Conservation (phyloP, 495 filamentous ascomycete genomes). For the Penicillium atrosanguineum region DNA sequence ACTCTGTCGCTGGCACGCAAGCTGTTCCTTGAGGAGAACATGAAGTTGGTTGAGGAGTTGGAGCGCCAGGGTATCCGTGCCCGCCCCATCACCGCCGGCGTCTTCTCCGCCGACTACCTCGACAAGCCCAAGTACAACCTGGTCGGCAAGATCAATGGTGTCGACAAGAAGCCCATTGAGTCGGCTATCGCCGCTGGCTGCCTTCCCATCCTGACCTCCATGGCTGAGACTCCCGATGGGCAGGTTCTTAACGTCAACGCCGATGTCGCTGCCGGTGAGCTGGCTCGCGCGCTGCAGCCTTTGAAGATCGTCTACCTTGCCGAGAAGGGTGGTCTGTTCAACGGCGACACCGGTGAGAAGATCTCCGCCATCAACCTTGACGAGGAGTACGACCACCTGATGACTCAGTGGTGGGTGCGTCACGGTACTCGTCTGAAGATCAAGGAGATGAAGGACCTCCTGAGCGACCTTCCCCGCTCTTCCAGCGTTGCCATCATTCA, state of each 20-base stretch:
- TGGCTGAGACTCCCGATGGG: slow-evolving; percentile 91
- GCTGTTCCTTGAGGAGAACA: slow-evolving; percentile 92
- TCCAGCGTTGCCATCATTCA: slow-evolving; percentile 98
- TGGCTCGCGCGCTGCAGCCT: slow-evolving; percentile 85
- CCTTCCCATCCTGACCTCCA: slow-evolving; percentile 91
- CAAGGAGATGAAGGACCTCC: slow-evolving; percentile 94
- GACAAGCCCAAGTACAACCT: slow-evolving; percentile 92
- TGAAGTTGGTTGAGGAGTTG: slow-evolving; percentile 89
- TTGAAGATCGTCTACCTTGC: slow-evolving; percentile 98
- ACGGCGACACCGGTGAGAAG: slow-evolving; percentile 89
- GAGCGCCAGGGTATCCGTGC: slow-evolving; percentile 90
- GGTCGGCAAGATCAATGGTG: slow-evolving; percentile 92
- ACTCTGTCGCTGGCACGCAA: slow-evolving; percentile 86
- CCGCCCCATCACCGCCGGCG: slow-evolving; percentile 86
- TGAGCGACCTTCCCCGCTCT: slow-evolving; percentile 80
- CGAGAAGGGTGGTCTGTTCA: slow-evolving; percentile 95
- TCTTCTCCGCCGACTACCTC: slow-evolving; percentile 92
- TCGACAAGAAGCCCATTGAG: slow-evolving; percentile 89
- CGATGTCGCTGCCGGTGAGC: slow-evolving; percentile 91
- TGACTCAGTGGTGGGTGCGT: slow-evolving; percentile 94
- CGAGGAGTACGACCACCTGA: slow-evolving; percentile 92
- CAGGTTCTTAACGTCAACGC: slow-evolving; percentile 98
- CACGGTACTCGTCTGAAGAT: slow-evolving; percentile 97
- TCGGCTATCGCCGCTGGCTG: slow-evolving; percentile 89
- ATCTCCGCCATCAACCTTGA: slow-evolving; percentile 98